Evolutionary conservation across 306 rosid species (phyloP), one percentile per base, ranked within the genome.

Genomic region (Macrotyloma uniflorum): DNA sequence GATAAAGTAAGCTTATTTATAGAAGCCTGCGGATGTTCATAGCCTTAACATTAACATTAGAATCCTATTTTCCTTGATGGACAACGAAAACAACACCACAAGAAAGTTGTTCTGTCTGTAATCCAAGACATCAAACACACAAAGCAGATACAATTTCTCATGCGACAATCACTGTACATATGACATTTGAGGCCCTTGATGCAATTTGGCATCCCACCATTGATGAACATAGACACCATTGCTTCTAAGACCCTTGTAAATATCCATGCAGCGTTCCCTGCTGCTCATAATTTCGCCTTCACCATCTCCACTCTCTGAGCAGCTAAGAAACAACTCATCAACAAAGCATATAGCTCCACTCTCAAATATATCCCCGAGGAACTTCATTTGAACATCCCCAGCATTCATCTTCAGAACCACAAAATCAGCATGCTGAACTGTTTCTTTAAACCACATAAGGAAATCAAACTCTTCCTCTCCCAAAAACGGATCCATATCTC

Each of bases 161-260:
- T 26, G 11, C 63, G 2, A 46, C 18, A 65, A 63, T 83, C 63
- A 78, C 22, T 43, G 12, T 75, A 15, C 77, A 22, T 79, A 11
- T 22, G 43, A 42, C 50, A 74, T 16, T 16, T 19, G 30, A 73
- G 63, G 8, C 73, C 20, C 81, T 59, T 24, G 38, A 61, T 33
- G 67, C 84, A 49, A 16, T 15, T 67, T 67, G 65, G 76, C 57
- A 79, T 64, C 90, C 93, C 94, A 92, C 96, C 91, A 91, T 67
- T 95, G 98, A 86, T 95, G 98, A 49, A 91, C 98, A 89, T 78
- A 92, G 49, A 95, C 93, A 30, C 98, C 97, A 49, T 75, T 85
- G 85, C 75, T 76, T 62, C 98, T 85, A 32, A 95, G 95, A 71
- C 85, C 93, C 71, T 51, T 76, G 72, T 80, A 86, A 72, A 95